Percentiles rank a stretch among this genome's conserved stretches.
These are phyloP conservation scores for Laguncularia racemosa DNA, from an alignment of 345 rosid genomes.

Conservation along the genomic window DNA sequence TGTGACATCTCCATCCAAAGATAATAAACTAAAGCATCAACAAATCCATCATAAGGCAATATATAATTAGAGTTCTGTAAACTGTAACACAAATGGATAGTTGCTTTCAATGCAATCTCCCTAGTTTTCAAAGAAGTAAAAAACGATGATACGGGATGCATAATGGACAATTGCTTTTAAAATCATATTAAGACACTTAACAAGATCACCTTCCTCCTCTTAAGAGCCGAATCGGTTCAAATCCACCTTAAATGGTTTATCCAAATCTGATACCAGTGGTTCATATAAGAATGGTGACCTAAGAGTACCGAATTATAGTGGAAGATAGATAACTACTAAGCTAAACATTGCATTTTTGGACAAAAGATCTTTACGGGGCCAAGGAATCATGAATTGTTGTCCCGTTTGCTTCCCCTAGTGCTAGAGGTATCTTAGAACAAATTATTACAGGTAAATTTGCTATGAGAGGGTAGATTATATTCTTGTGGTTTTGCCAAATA, in stretches of 20 bases:
- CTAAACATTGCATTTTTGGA: constrained; percentile 26
- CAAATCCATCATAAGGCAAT: constrained; percentile 44
- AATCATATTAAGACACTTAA: too few relatives aligned
- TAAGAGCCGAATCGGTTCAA: too few relatives aligned
- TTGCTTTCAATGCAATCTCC: constrained; percentile 65
- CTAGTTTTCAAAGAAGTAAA: constrained; percentile 45
- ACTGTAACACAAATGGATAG: constrained; percentile 62
- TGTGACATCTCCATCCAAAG: constrained; percentile 57
- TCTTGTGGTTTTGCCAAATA: neutral
- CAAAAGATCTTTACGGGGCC: constrained; percentile 36
- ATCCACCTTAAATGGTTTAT: too few relatives aligned
- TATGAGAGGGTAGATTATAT: neutral
- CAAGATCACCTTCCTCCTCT: too few relatives aligned
- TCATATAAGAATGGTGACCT: too few relatives aligned
- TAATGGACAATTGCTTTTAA: too few relatives aligned
- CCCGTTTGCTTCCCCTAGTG: constrained; percentile 25
- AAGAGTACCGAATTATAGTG: too few relatives aligned
- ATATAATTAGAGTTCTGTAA: constrained; percentile 29
- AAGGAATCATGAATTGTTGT: constrained; percentile 34
- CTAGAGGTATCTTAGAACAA: constrained; percentile 21
- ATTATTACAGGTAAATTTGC: constrained; percentile 27
- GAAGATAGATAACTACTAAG: too few relatives aligned
- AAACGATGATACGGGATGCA: constrained; percentile 36
- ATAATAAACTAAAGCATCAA: constrained; percentile 43
- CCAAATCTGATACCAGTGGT: too few relatives aligned